Evolutionary conservation across 441 rosid genomes (phyloP).

Genomic region (Euphorbia schlechtendalii): DNA sequence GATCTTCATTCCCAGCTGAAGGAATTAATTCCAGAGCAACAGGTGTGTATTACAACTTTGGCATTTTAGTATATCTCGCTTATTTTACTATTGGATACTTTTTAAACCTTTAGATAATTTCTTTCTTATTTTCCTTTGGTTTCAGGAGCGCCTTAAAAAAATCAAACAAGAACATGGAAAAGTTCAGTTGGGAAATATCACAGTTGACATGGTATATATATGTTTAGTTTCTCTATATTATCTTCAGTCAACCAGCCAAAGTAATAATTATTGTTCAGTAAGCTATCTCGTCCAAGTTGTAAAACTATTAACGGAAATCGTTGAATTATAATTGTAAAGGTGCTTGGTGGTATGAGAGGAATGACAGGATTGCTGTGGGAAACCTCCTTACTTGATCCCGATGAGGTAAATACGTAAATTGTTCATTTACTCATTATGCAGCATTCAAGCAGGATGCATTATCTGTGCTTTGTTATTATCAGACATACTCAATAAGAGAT

Average conservation of each 20-base stretch:
- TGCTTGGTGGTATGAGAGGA: constrained; percentile 98
- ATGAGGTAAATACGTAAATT: constrained; percentile 74
- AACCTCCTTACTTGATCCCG: constrained; percentile 91
- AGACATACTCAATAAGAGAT: neutral
- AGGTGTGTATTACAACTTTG: constrained; percentile 34
- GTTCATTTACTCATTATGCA: neutral
- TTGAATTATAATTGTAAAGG: constrained; percentile 38
- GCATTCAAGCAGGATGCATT: neutral
- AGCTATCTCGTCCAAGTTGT: neutral
- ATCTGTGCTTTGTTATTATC: neutral
- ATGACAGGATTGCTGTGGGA: constrained; percentile 99
- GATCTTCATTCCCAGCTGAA: constrained; percentile 84
- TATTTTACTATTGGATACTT: too few relatives aligned
- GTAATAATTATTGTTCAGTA: neutral
- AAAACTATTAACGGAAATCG: constrained; percentile 10
- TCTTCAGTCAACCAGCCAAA: neutral
- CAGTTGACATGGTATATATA: constrained; percentile 76
- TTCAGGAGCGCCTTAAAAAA: constrained; percentile 82
- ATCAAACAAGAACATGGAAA: constrained; percentile 75
- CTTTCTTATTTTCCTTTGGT: constrained; percentile 11
- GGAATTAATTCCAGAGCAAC: constrained; percentile 92
- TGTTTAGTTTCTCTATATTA: neutral
- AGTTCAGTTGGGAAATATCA: constrained; percentile 79
- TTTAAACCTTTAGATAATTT: too few relatives aligned
- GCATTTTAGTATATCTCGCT: too few relatives aligned